Base-by-base conservation (phyloP, 2,329 filamentous ascomycete genomes). In the Aureobasidium sp. region DNA sequence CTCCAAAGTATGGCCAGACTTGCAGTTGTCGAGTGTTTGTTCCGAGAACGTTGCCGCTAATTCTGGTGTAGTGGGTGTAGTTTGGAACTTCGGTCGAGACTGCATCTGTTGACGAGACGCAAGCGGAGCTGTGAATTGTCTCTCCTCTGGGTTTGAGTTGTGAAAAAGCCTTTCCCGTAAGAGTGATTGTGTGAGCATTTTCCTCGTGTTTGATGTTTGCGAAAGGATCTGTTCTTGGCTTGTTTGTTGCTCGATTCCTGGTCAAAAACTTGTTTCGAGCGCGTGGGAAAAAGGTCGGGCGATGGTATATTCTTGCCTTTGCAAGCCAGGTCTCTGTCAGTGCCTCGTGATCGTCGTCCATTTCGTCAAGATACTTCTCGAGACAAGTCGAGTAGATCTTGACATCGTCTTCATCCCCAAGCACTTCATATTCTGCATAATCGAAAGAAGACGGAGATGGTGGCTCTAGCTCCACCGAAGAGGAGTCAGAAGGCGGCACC, bases 31-130 rank as follows among this genome's bases (percentile, higher is more conserved):
- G 72, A 36, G 73, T 70, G 56, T 79, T 79, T 15, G 73, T 70
- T 4, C 74, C 71, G 0, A 79, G 72, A 3, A 79, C 67, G 61
- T 75, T 79, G 42, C 72, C 66, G 53, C 71, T 73, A 47, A 79
- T 67, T 42, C 68, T 72, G n/a, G 76, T 73, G 63, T 76, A 78
- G 62, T 77, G 74, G 2, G 70, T 72, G 65, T 76, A 79, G 10
- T 63, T 63, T 2, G 77, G 77, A 26, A 77, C 73, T 23, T 62
- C 52, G 12, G 23, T 36, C 20, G 41, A 39, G 17, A 15, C 20
- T 1, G 1, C 34, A 15, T 59, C 50, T 7, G 20, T 41, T 8
- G 44, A 20, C 29, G 34, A 41, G 34, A 50, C 15, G 12, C 27
- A 15, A 27, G 15, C 56, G 2, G 26, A 26, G 23, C 27, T 23